phyloP scores from a whole-genome alignment of 768 basidiomycete species.

The Baorangia bicolor region DNA sequence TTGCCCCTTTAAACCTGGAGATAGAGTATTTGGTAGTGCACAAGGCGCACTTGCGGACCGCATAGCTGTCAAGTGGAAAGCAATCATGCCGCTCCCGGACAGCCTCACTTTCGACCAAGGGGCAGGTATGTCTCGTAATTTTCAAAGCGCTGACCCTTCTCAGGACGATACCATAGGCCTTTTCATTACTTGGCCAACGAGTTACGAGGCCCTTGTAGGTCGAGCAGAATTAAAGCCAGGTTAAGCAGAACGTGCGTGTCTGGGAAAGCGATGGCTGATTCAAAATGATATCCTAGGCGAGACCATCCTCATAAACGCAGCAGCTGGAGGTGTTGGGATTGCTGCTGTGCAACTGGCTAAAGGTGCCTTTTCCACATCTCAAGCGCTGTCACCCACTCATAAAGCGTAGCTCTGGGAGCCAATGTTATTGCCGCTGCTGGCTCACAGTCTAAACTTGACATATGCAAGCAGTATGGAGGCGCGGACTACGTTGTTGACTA shows the following conservation, averaged over 20 bases:
- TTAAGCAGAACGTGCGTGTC: constrained; percentile 25
- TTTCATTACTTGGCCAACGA: constrained; percentile 89
- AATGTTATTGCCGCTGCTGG: constrained; percentile 94
- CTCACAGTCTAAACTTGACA: constrained; percentile 72
- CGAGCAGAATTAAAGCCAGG: constrained; percentile 79
- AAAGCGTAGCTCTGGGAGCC: constrained; percentile 70
- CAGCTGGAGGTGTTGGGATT: constrained; percentile 95
- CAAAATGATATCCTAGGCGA: constrained; percentile 52
- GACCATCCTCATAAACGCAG: constrained; percentile 90
- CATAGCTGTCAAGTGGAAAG: constrained; percentile 51
- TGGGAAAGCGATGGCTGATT: constrained; percentile 7
- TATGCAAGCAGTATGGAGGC: constrained; percentile 72
- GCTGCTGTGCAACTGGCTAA: constrained; percentile 93
- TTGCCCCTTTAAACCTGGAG: constrained; percentile 77
- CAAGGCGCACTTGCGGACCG: constrained; percentile 84
- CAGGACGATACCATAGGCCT: constrained; percentile 47
- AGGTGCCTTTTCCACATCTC: constrained; percentile 43
- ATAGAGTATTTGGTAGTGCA: constrained; percentile 81
- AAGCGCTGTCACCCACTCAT: not conserved
- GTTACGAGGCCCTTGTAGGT: constrained; percentile 87
- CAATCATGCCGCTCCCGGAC: constrained; percentile 67
- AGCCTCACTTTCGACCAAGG: constrained; percentile 82
- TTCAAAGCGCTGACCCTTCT: not conserved
- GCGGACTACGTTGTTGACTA: constrained; percentile 88
- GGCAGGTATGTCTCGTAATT: constrained; percentile 51